Percentiles rank a stretch among this genome's conserved stretches.
These are phyloP conservation scores for Xanthoconium purpureum DNA, from an alignment of 768 basidiomycete genomes.

Conservation along the genomic window DNA sequence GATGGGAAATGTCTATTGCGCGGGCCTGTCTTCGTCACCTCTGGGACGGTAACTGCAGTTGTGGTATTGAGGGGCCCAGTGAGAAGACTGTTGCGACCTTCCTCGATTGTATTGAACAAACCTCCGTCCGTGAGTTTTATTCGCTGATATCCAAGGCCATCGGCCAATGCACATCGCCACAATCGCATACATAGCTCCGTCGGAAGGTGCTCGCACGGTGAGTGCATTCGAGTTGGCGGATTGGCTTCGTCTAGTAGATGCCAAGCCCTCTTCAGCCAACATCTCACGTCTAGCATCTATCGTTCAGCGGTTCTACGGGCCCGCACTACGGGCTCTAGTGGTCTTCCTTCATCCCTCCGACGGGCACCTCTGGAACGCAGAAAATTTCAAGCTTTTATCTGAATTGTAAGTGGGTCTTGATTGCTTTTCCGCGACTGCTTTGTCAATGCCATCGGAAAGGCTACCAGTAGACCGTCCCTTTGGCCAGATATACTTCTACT, in stretches of 20 bases:
- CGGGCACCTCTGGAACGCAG: slow-evolving; percentile 41
- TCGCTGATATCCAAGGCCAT: background rate
- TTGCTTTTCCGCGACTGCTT: background rate
- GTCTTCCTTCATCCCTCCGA: slow-evolving; percentile 43
- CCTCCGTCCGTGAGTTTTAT: slow-evolving; percentile 45
- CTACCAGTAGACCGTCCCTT: slow-evolving; percentile 31
- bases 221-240: slow-evolving; percentile 61
- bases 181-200: slow-evolving; percentile 34
- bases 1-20: slow-evolving; percentile 45
- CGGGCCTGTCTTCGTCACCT: slow-evolving; percentile 34
- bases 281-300: slow-evolving; percentile 40
- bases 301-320: slow-evolving; percentile 40
- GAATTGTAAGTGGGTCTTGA: slow-evolving; percentile 27
- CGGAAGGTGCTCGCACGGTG: slow-evolving; percentile 31
- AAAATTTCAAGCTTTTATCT: slow-evolving; percentile 5
- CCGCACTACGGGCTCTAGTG: slow-evolving; percentile 42
- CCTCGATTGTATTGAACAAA: slow-evolving; percentile 40
- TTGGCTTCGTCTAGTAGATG: slow-evolving; percentile 51
- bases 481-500: slow-evolving; percentile 44
- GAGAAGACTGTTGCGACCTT: slow-evolving; percentile 38
- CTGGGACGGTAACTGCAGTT: slow-evolving; percentile 5
- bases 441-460: slow-evolving; percentile 6
- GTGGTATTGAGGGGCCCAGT: background rate
- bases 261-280: slow-evolving; percentile 34
- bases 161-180: background rate